Evolutionary conservation across 768 basidiomycete genomes (phyloP).

Genomic region (Auricularia cornea): DNA sequence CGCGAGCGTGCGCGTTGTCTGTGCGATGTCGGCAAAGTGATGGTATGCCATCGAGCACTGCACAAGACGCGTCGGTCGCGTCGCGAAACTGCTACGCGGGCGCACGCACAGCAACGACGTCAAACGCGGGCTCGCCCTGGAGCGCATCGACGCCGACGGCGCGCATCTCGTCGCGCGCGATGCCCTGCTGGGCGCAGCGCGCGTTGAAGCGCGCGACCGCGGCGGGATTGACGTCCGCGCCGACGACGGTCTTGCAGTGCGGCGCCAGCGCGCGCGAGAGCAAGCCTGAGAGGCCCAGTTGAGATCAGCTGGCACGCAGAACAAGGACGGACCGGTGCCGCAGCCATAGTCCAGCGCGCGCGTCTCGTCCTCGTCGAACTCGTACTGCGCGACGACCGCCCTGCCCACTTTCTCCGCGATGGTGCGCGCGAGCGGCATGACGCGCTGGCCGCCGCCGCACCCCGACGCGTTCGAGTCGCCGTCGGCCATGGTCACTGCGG

Average conservation of each 20-base stretch:
- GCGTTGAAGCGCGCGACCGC: constrained; percentile 62
- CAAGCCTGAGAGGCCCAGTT: constrained; percentile 35
- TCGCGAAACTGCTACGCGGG: too few species aligned
- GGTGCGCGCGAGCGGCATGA: background rate
- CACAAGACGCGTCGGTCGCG: too few species aligned
- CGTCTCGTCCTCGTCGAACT: constrained; percentile 49
- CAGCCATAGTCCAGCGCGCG: constrained; percentile 68
- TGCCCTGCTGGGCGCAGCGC: constrained; percentile 50
- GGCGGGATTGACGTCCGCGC: constrained; percentile 66
- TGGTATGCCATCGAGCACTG: constrained; percentile 62
- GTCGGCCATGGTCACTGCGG: background rate
- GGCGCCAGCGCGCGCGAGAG: constrained; percentile 54
- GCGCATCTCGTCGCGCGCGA: constrained; percentile 56
- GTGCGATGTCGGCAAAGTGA: constrained; percentile 44
- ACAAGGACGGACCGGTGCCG: constrained; percentile 44
- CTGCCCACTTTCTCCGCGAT: constrained; percentile 12
- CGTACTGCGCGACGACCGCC: constrained; percentile 28
- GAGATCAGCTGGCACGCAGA: background rate
- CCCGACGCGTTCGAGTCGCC: too few species aligned
- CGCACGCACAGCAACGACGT: constrained; percentile 53
- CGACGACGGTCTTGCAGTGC: constrained; percentile 54
- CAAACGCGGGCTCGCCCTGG: constrained; percentile 49
- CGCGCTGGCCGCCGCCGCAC: background rate
- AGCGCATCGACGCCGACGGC: constrained; percentile 40
- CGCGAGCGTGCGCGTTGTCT: constrained; percentile 44